Evolutionary conservation across 2,329 filamentous ascomycete genomes (phyloP), one percentile per base, ranked within the genome.

Genomic region (Trichoderma semiorbis): DNA sequence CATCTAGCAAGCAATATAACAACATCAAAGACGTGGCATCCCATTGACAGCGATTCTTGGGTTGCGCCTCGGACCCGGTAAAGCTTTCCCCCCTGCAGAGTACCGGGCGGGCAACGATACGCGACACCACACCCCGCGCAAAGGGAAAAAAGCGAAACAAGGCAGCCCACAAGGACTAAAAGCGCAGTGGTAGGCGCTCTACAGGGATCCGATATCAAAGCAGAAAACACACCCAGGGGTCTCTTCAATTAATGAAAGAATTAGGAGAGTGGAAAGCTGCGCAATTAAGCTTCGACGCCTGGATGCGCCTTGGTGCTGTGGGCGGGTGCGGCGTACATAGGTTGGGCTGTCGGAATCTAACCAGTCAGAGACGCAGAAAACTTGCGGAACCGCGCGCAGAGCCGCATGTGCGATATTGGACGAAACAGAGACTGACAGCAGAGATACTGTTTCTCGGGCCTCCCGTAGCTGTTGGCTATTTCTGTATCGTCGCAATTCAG

Each of bases 381-480:
- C 67, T 30, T 30, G 67, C 67, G 60, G 67, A 53, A 58, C 67
- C 67, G 4, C 30, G 12, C 66, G 67, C 67, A 69, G 67, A 69
- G 67, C 67, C 67, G 36, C 67, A 14, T 24, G 21, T 12, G 21
- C 10, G n/a, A 32, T 34, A 30, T 32, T 58, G 55, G 28, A 61
- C 26, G 50, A 55, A 61, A 26, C 55, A 61, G 28, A 32, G 26
- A 62, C 11, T 43, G 67, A 28, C 55, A 50, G 39, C 67, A 4
- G 5, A 34, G 2, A n/a, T 34, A 53, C 47, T 24, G 11, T 24
- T 53, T 12, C n/a, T 53, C 47, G 47, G 47, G 47, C 21, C 21
- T 53, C n/a, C 47, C 47, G 47, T 24, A 2, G 18, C 18, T 21
- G 18, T 30, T 8, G 34, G 16, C 24, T 10, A 28, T 58, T 21